These are phyloP conservation scores for Chaetomidium leptoderma DNA, from an alignment of 495 filamentous ascomycete species.

Conservation along the genomic window DNA sequence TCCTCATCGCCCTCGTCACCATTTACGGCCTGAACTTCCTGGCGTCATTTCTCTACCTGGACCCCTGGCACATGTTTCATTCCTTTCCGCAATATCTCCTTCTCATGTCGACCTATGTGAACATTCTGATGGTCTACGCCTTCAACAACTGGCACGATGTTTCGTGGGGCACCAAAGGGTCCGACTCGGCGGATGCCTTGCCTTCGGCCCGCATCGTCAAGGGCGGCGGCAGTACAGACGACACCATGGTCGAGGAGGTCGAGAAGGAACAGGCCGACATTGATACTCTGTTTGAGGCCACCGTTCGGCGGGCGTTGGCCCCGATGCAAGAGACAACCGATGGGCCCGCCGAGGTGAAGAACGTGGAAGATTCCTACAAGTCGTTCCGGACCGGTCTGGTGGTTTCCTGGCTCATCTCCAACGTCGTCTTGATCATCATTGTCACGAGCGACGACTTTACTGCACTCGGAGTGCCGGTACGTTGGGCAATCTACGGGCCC, in stretches of 20 bases:
- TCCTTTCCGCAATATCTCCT: conserved; percentile 92
- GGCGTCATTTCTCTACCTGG: conserved; percentile 96
- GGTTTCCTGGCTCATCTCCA: conserved; percentile 91
- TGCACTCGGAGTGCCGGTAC: conserved; percentile 78
- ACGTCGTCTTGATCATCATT: conserved; percentile 74
- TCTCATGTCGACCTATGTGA: conserved; percentile 97
- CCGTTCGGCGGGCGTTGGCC: conserved; percentile 86
- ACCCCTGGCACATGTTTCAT: conserved; percentile 99
- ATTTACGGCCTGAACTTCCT: conserved; percentile 97
- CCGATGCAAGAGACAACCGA: conserved; percentile 76
- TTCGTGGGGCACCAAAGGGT: conserved; percentile 99
- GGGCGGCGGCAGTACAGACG: conserved; percentile 76
- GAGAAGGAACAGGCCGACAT: conserved; percentile 98
- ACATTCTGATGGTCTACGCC: conserved; percentile 97
- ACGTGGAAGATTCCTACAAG: conserved; percentile 96
- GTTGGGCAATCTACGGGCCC: conserved; percentile 27
- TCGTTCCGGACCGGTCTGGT: conserved; percentile 95
- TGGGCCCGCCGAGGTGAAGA: conserved; percentile 70
- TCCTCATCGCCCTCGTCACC: conserved; percentile 86
- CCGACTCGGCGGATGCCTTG: conserved; percentile 92
- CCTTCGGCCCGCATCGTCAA: conserved; percentile 84
- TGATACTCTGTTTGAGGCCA: conserved; percentile 93
- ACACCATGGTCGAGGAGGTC: conserved; percentile 87
- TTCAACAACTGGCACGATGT: conserved; percentile 99
- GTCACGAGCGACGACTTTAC: conserved; percentile 85